Evolutionary conservation across 1,139 yeast species (phyloP).

Genomic region (Kodamaea derodonti): DNA sequence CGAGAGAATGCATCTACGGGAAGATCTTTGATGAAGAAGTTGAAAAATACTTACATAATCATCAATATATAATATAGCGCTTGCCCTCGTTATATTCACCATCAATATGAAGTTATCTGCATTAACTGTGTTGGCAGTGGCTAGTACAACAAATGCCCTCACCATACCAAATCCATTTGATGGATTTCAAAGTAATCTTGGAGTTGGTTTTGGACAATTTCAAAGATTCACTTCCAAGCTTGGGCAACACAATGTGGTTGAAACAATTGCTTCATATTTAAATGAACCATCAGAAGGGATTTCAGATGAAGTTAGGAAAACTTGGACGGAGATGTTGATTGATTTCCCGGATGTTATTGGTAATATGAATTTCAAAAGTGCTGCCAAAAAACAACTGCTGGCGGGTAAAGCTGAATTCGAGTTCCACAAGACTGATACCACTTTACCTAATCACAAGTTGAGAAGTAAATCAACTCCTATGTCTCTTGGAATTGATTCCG

Average conservation of each 20-base stretch:
- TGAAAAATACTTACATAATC: too few species aligned
- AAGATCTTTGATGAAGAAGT: too few species aligned
- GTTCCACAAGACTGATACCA: slow-evolving; percentile 44
- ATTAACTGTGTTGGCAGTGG: slow-evolving; percentile 19
- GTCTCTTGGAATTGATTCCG: slow-evolving; percentile 68
- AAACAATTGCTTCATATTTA: slow-evolving; percentile 34
- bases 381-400: slow-evolving; percentile 34
- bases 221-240: slow-evolving; percentile 13
- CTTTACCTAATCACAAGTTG: slow-evolving; percentile 53
- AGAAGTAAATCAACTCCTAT: slow-evolving; percentile 53
- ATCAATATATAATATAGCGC: too few species aligned
- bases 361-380: slow-evolving; percentile 50
- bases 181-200: slow-evolving; percentile 25
- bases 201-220: slow-evolving; percentile 18
- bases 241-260: slow-evolving; percentile 22
- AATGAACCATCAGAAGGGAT: slow-evolving; percentile 46
- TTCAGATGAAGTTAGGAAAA: slow-evolving; percentile 43
- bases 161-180: slow-evolving; percentile 26
- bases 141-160: slow-evolving; percentile 25
- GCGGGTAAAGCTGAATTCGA: slow-evolving; percentile 44
- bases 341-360: slow-evolving; percentile 52
- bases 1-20: too few species aligned
- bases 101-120: slow-evolving; percentile 33
- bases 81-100: too few species aligned
- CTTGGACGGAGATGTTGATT: slow-evolving; percentile 61